Percentiles rank a stretch among this genome's conserved stretches.
Conservation (phyloP, 2,329 filamentous ascomycete genomes). For the Neonectria coccinea region DNA sequence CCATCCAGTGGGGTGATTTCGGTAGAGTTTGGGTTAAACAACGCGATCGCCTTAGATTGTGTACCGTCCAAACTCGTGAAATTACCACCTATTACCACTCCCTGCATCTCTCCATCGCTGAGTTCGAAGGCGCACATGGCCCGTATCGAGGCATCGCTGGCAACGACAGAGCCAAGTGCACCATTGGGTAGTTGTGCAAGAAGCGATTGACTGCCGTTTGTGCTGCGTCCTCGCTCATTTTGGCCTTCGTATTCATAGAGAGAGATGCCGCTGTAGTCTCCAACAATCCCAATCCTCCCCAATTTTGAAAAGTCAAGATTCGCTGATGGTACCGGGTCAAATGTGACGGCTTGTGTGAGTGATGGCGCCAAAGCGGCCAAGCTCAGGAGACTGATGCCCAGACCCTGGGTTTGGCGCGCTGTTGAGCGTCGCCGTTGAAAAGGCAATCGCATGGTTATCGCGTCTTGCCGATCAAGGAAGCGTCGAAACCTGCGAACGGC, state of each 20-base stretch:
- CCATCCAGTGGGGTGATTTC: slow-evolving; percentile 81
- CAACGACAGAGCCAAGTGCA: slow-evolving; percentile 77
- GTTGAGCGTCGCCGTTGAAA: slow-evolving; percentile 55
- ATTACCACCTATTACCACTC: slow-evolving; percentile 90
- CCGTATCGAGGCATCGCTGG: slow-evolving; percentile 85
- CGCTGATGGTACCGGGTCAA: slow-evolving; percentile 72
- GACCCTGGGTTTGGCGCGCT: slow-evolving; percentile 52
- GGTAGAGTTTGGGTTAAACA: slow-evolving; percentile 81
- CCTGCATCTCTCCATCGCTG: slow-evolving; percentile 74
- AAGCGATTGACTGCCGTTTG: slow-evolving; percentile 84
- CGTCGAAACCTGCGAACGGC: slow-evolving; percentile 20
- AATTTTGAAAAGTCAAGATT: slow-evolving; percentile 83
- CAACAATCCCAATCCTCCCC: slow-evolving; percentile 85
- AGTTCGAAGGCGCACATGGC: slow-evolving; percentile 86
- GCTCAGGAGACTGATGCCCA: slow-evolving; percentile 51
- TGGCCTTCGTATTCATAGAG: slow-evolving; percentile 89
- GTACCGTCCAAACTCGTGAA: slow-evolving; percentile 89
- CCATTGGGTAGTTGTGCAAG: slow-evolving; percentile 88
- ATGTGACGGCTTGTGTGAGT: slow-evolving; percentile 64
- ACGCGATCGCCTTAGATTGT: slow-evolving; percentile 80
- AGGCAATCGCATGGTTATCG: slow-evolving; percentile 61
- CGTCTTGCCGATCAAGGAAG: slow-evolving; percentile 36
- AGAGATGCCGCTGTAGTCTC: slow-evolving; percentile 92
- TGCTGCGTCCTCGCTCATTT: slow-evolving; percentile 72
- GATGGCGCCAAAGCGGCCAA: slow-evolving; percentile 56